phyloP scores from a whole-genome alignment of 2,329 filamentous ascomycete species.

The Clathrospora elynae region DNA sequence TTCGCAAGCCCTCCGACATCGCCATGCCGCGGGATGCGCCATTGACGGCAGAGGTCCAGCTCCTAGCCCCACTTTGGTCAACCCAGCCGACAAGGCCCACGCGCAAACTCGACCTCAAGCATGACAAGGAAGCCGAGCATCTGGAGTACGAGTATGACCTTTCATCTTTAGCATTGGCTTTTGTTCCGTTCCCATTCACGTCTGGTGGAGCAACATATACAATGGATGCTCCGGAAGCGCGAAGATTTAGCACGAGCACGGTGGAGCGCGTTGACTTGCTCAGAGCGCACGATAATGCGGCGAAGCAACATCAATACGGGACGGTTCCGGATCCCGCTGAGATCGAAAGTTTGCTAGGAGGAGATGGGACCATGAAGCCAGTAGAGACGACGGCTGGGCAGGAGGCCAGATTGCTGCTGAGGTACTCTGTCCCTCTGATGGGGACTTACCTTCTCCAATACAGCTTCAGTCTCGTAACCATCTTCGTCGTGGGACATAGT shows the following conservation, averaged over 20 bases:
- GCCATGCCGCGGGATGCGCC: constrained; percentile 18
- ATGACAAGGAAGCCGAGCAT: constrained; percentile 5
- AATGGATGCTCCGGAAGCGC: constrained; percentile 41
- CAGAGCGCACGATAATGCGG: constrained; percentile 24
- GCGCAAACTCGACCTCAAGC: constrained; percentile 4
- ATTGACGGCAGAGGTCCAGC: constrained; percentile 17
- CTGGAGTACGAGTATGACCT: constrained; percentile 23
- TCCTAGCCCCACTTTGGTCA: constrained; percentile 18
- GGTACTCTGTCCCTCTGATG: constrained; percentile 57
- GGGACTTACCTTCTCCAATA: constrained; percentile 62
- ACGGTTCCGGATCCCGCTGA: constrained; percentile 34
- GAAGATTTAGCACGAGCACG: constrained; percentile 39
- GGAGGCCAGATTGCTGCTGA: constrained; percentile 44
- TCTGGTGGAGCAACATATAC: constrained; percentile 24
- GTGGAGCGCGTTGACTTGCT: constrained; percentile 36
- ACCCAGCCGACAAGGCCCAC: constrained; percentile 11
- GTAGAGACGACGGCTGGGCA: constrained; percentile 31
- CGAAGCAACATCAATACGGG: constrained; percentile 36
- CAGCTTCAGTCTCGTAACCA: constrained; percentile 58
- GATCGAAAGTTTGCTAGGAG: constrained; percentile 33
- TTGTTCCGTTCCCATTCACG: constrained; percentile 30
- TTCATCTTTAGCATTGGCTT: constrained; percentile 31
- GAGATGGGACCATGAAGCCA: constrained; percentile 27
- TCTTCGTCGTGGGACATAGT: constrained; percentile 58
- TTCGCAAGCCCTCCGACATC: constrained; percentile 21